Evolutionary conservation across 345 rosid genomes (phyloP), one percentile per base, ranked within the genome.

Genomic region (Aquilaria yunnanensis): DNA sequence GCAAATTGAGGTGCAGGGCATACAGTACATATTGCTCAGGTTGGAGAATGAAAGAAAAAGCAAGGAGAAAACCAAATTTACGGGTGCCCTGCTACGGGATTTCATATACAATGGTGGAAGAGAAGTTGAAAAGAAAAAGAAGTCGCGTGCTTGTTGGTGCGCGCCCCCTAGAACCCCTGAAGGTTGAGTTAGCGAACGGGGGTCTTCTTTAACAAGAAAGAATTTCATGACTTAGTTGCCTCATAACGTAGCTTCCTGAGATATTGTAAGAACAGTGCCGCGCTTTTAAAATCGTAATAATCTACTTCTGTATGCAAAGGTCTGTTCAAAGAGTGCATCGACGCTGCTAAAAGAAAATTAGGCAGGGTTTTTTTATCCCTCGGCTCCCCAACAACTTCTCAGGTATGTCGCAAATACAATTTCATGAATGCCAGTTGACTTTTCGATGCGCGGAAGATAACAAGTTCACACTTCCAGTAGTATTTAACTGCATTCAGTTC

Each of bases 1-100:
- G 85, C 86, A 79, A 77, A 71, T 85, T 60, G 90, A 90, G 71
- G 83, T 93, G 81, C 92, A 88, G 77, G 82, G 76, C 72, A 65
- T 90, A 33, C 88, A 86, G 65, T 72, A 75, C 68, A 55, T 85
- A 59, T 60, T 93, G 72, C 75, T 82, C 70, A 85, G 85, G 82
- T 81, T 88, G 29, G 96, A 93, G 65, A 91, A 76, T 9, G 90
- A 86, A 70, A 78, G 65, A 67, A 88, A 81, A 65, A 72, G 67
- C 66, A 77, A 68, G 66, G 86, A 75, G 61, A 88, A 77, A 64
- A 51, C 71, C 59, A 79, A 68, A 62, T 37, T 37, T 9, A 76
- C 88, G 0, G 92, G 86, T 52, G 68, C 83, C 57, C 60, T 85
- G 51, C 69, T 90, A 76, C 81, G 82, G 80, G 88, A 86, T 55